Evolutionary conservation across 805 yeast species (phyloP), one percentile per base, ranked within the genome.

Genomic region (Starmerella powellii): DNA sequence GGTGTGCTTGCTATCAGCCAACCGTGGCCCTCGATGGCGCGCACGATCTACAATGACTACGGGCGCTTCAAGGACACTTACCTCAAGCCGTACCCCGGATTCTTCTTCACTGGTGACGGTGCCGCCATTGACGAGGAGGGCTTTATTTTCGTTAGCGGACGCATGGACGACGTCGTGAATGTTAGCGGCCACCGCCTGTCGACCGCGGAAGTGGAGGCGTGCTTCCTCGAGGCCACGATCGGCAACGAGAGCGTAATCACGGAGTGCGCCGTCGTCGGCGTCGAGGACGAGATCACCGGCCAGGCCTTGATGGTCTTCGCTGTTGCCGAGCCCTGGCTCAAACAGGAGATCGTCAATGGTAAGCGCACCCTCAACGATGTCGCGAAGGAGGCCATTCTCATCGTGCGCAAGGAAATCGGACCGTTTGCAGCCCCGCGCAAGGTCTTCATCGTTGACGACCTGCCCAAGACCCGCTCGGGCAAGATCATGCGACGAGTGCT

Each of bases 21-120:
- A 37, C 73, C 96, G 29, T 91, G 98, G 98, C 98, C 98, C 44
- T 86, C 96, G n/a, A 87, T 91, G 78, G 91, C 97, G 24, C 80
- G 98, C 67, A 78, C 95, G 41, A 91, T 91, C 47, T 87, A 79
- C 78, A 80, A 79, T 59, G 85, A 87, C 63, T 93, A 88, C 63
- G 66, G 67, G 49, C 78, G 95, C 56, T 88, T 72, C 66, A 67
- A 86, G 56, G 96, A 88, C 48, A 91, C 97, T 31, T 91, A 91
- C 64, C 71, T 91, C 60, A 79, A 78, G 56, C 95, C 95, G 40
- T 91, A 88, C 68, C 84, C 88, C 46, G 93, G 94, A 45, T 76
- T 73, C 66, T 91, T 86, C 68, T 91, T 91, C 71, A 82, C 96
- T 11, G 98, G 98, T 56, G 98, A 88, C 62, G 97, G 97, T 66